Evolutionary conservation across 768 basidiomycete species (phyloP).

Genomic region (Omphalotus guepiniiformis): DNA sequence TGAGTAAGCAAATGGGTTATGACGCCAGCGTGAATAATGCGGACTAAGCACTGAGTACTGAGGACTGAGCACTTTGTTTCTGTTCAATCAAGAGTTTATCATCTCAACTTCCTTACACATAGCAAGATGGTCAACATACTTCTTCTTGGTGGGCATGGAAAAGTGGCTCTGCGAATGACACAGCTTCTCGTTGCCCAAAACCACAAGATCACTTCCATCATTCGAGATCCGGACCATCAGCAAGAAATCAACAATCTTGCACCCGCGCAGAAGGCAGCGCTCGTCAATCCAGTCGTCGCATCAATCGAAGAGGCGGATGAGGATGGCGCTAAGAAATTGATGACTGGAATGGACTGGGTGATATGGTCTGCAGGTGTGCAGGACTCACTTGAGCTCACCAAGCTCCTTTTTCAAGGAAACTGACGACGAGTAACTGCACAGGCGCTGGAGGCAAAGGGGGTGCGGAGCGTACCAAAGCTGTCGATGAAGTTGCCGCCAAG

Average conservation of each 20-base stretch:
- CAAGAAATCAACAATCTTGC: not conserved
- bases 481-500: slow-evolving; percentile 6
- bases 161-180: slow-evolving; percentile 6
- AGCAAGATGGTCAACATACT: slow-evolving; percentile 5
- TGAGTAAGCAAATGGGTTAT: no score
- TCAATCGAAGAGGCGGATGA: slow-evolving; percentile 8
- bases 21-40: no score
- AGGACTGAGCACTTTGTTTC: no score
- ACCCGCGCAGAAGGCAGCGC: not conserved
- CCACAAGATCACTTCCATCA: slow-evolving; percentile 5
- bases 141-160: slow-evolving; percentile 7
- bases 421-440: not conserved
- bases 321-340: slow-evolving; percentile 4
- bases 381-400: not conserved
- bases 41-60: no score
- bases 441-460: slow-evolving; percentile 8
- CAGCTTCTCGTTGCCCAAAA: slow-evolving; percentile 2
- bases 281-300: not conserved
- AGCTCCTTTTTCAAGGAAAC: not conserved
- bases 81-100: no score
- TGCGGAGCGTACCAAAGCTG: slow-evolving; percentile 6
- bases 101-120: no score
- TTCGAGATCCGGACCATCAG: slow-evolving; percentile 6
- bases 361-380: slow-evolving; percentile 7
- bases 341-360: slow-evolving; percentile 6